These are phyloP conservation scores for Aureobasidium sp. DNA, from an alignment of 2,329 filamentous ascomycete species.

Conservation along the genomic window DNA sequence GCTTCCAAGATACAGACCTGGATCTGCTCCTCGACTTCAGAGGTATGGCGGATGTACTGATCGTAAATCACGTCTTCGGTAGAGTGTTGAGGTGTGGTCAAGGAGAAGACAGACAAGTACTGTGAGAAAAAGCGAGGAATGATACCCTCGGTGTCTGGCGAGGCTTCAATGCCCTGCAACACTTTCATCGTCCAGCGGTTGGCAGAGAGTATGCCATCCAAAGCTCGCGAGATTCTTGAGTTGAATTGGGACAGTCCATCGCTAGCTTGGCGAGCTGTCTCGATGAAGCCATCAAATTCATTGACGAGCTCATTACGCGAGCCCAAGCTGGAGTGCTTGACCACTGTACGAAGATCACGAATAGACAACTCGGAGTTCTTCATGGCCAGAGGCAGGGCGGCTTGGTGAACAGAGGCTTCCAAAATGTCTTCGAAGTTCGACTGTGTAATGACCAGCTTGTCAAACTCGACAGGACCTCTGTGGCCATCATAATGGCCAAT, in stretches of 20 bases:
- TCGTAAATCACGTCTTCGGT: conserved; percentile 59
- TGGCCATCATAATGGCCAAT: conserved; percentile 15
- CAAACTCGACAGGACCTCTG: conserved; percentile 53
- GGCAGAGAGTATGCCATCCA: conserved; percentile 67
- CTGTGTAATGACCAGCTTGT: conserved; percentile 67
- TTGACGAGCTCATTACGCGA: conserved; percentile 63
- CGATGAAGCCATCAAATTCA: conserved; percentile 71
- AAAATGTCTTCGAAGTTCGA: conserved; percentile 70
- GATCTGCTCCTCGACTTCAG: conserved; percentile 63
- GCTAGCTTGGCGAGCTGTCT: conserved; percentile 57
- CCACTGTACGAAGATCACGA: conserved; percentile 64
- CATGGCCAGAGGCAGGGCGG: conserved; percentile 68
- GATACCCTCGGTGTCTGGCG: conserved; percentile 34
- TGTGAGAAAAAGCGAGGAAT: conserved; percentile 38
- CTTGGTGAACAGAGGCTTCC: conserved; percentile 57
- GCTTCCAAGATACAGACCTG: conserved; percentile 61
- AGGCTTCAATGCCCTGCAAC: conserved; percentile 52
- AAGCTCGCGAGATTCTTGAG: conserved; percentile 63
- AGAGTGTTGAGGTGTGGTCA: conserved; percentile 52
- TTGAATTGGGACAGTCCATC: conserved; percentile 68
- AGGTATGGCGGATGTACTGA: conserved; percentile 68
- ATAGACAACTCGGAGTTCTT: conserved; percentile 69
- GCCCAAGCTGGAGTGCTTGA: conserved; percentile 62
- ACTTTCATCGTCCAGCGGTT: conserved; percentile 69
- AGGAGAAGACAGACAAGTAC: conserved; percentile 49